phyloP scores from a whole-genome alignment of 2,329 filamentous ascomycete species.

The Hymenoscyphus salicellus region DNA sequence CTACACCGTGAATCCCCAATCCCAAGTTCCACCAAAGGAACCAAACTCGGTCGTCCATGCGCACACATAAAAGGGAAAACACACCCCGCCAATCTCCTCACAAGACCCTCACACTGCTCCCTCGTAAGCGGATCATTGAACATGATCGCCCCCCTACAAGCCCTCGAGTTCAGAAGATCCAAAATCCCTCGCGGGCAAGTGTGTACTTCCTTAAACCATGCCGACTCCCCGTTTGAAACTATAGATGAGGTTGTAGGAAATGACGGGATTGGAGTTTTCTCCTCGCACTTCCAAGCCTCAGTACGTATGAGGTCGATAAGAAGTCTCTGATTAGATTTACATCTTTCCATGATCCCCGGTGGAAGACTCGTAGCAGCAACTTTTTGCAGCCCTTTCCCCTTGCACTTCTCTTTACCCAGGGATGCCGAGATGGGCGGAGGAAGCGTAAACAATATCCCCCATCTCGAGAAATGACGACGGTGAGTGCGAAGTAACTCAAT shows the following conservation, averaged over 20 bases:
- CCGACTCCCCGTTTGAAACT: constrained; percentile 21
- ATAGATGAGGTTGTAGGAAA: neutral
- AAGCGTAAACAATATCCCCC: constrained; percentile 65
- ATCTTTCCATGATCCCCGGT: constrained; percentile 70
- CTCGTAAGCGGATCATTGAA: constrained; percentile 69
- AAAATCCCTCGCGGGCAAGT: constrained; percentile 72
- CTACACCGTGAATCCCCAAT: neutral
- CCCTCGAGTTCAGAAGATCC: constrained; percentile 71
- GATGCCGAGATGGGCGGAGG: neutral
- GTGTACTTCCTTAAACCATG: constrained; percentile 62
- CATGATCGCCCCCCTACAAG: constrained; percentile 80
- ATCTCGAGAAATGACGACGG: constrained; percentile 58
- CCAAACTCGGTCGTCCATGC: constrained; percentile 69
- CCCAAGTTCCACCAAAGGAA: constrained; percentile 55
- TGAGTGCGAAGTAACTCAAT: constrained; percentile 53
- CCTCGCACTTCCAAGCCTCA: constrained; percentile 63
- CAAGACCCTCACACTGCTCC: constrained; percentile 56
- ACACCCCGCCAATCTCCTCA: constrained; percentile 58
- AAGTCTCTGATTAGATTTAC: constrained; percentile 66
- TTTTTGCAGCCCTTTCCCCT: neutral
- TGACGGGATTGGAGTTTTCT: constrained; percentile 5
- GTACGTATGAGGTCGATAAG: constrained; percentile 70
- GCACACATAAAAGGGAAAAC: constrained; percentile 80
- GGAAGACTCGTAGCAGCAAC: constrained; percentile 62
- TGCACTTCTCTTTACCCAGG: neutral